These are phyloP conservation scores for Clathrus columnatus DNA, from an alignment of 768 basidiomycete genomes.

Conservation along the genomic window DNA sequence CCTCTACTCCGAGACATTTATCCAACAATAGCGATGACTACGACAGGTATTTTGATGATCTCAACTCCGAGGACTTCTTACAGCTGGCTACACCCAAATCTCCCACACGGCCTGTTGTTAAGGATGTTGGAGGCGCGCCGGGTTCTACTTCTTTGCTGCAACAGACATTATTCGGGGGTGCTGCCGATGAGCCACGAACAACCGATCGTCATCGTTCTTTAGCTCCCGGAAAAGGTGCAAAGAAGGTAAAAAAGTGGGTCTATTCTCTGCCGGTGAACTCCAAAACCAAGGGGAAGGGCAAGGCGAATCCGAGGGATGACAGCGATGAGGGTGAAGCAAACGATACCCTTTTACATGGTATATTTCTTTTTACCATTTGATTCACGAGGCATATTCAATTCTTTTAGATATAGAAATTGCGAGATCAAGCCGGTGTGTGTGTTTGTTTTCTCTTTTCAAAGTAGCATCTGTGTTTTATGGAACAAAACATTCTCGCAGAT, in stretches of 20 bases:
- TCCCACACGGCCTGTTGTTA: not conserved
- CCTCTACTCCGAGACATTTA: not conserved
- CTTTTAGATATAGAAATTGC: too few relatives aligned
- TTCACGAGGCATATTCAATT: too few relatives aligned
- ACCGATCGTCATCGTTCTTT: slow-evolving; percentile 19
- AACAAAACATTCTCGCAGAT: not conserved
- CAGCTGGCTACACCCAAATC: not conserved
- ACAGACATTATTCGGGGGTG: slow-evolving; percentile 14
- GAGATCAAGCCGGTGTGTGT: too few relatives aligned
- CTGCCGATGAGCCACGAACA: not conserved
- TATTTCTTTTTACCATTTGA: too few relatives aligned
- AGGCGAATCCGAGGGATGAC: slow-evolving; percentile 29
- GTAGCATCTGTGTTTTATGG: not conserved
- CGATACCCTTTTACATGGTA: slow-evolving; percentile 61
- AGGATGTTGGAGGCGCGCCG: slow-evolving; percentile 16
- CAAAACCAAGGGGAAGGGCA: slow-evolving; percentile 43
- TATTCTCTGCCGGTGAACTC: slow-evolving; percentile 80
- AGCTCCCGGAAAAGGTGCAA: slow-evolving; percentile 36
- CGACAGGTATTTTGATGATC: slow-evolving; percentile 7
- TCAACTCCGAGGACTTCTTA: slow-evolving; percentile 1
- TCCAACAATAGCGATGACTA: slow-evolving; percentile 1
- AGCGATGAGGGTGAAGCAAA: slow-evolving; percentile 41
- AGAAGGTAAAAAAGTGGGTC: slow-evolving; percentile 82
- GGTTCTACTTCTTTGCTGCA: slow-evolving; percentile 23
- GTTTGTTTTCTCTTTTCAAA: too few relatives aligned